Evolutionary conservation across 306 rosid genomes (phyloP), one percentile per base, ranked within the genome.

Genomic region (Fragaria ananassa): DNA sequence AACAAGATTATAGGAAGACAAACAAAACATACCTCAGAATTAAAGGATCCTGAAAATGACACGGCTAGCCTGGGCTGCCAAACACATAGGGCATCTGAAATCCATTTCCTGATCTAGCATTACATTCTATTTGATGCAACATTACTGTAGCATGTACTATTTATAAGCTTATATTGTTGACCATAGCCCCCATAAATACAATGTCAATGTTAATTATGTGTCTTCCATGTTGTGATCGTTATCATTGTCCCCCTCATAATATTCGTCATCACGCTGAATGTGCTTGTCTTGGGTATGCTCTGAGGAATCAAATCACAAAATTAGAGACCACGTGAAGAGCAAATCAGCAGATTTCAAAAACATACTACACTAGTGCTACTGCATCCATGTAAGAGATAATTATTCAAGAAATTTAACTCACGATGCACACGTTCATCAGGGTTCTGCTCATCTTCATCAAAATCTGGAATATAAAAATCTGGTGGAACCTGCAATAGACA

Each of bases 371-470:
- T 13, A 72, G 50, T 44, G n/a, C 10, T 19, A 9, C 29, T 56
- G 60, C 60, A 54, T 54, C 60, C 12, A 8, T 54, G 27, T 6
- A 13, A 44, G 51, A 19, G 31, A 42, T 64, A 46, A 56, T 70
- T n/a, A 17, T 44, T 3, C 11, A 8, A 19, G 37, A 25, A 39
- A 19, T 41, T 71, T 68, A 64, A 68, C 98, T 92, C 87, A 95
- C 98, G 96, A 85, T 89, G 89, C 76, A 86, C 79, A 67, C 98
- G 98, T 84, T 90, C 97, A 83, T 95, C 98, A 23, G 98, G 97
- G 84, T 92, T 92, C 76, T 88, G 97, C 87, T 82, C 91, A 78
- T 95, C 97, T 86, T 95, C 98, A 64, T 95, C 91, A 9, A 90
- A 83, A 71, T 95, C 98, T 11, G 98, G 98, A 86, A 95, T 86